Conservation (phyloP, 768 basidiomycete genomes). For the Tylopilus intermedius region DNA sequence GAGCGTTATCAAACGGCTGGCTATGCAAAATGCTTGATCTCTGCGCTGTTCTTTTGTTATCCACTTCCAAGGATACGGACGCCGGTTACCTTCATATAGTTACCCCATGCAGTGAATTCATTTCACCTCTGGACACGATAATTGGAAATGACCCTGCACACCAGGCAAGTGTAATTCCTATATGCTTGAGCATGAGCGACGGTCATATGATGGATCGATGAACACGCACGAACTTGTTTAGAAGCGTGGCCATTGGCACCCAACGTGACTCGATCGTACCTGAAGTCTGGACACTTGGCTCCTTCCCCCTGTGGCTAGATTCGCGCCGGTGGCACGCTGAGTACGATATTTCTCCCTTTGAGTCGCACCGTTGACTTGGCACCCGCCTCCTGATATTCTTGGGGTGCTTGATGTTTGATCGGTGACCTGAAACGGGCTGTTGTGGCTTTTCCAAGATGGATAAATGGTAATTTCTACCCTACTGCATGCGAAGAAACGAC, state of each 20-base stretch:
- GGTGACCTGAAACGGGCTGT: neutral
- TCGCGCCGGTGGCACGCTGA: neutral
- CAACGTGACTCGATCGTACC: neutral
- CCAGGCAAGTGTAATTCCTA: conserved; percentile 9
- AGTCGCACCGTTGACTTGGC: neutral
- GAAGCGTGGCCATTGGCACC: neutral
- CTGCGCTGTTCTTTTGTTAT: neutral
- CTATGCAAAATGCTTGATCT: conserved; percentile 6
- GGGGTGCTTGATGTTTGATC: conserved; percentile 1
- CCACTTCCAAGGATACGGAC: neutral
- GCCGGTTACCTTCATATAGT: neutral
- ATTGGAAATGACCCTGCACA: neutral
- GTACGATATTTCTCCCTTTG: neutral
- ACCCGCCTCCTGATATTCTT: neutral
- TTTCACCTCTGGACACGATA: neutral
- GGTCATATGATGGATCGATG: neutral
- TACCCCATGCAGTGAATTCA: neutral
- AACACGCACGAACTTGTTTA: neutral
- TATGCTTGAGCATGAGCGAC: neutral
- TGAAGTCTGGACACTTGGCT: neutral
- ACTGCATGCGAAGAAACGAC: conserved; percentile 1
- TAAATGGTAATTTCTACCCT: neutral
- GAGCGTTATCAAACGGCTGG: conserved; percentile 8
- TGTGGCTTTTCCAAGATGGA: neutral
- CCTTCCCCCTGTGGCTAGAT: neutral